Evolutionary conservation across 2,329 filamentous ascomycete species (phyloP).

Genomic region (Xylaria sp.): DNA sequence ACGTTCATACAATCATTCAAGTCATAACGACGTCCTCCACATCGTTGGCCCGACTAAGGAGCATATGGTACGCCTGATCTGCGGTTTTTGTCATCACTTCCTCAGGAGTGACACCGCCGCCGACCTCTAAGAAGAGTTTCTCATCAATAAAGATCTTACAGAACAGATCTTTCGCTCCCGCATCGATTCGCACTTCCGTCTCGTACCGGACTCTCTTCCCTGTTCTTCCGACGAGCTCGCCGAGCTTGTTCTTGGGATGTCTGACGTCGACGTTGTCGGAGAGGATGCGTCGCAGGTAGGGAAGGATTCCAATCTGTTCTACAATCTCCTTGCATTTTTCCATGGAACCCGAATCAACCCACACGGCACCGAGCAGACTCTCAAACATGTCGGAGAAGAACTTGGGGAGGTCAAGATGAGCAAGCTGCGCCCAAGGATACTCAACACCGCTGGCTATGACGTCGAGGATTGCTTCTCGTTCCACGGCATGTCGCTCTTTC

Average conservation of each 20-base stretch:
- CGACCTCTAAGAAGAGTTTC: slow-evolving; percentile 51
- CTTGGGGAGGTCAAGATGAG: slow-evolving; percentile 71
- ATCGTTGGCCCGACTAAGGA: slow-evolving; percentile 4
- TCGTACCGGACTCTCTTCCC: slow-evolving; percentile 60
- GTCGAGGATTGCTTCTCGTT: slow-evolving; percentile 55
- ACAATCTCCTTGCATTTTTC: slow-evolving; percentile 65
- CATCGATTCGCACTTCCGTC: slow-evolving; percentile 40
- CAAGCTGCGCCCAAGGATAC: slow-evolving; percentile 81
- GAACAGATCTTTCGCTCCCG: slow-evolving; percentile 26
- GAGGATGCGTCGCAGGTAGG: slow-evolving; percentile 66
- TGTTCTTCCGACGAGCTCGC: slow-evolving; percentile 56
- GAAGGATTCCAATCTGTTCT: slow-evolving; percentile 67
- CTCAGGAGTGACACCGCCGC: slow-evolving; percentile 52
- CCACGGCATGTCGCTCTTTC: slow-evolving; percentile 50
- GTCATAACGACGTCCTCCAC: slow-evolving; percentile 9
- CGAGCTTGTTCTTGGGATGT: slow-evolving; percentile 73
- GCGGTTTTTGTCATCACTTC: slow-evolving; percentile 64
- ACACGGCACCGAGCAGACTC: slow-evolving; percentile 79
- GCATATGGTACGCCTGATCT: slow-evolving; percentile 48
- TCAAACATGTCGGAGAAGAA: slow-evolving; percentile 87
- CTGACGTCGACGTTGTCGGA: slow-evolving; percentile 60
- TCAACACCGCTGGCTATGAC: slow-evolving; percentile 55
- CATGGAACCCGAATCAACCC: slow-evolving; percentile 75
- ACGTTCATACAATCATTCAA: background rate
- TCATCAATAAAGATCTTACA: slow-evolving; percentile 59